phyloP scores from a whole-genome alignment of 805 yeast genomes.

The Isabelozyma rhagii region DNA sequence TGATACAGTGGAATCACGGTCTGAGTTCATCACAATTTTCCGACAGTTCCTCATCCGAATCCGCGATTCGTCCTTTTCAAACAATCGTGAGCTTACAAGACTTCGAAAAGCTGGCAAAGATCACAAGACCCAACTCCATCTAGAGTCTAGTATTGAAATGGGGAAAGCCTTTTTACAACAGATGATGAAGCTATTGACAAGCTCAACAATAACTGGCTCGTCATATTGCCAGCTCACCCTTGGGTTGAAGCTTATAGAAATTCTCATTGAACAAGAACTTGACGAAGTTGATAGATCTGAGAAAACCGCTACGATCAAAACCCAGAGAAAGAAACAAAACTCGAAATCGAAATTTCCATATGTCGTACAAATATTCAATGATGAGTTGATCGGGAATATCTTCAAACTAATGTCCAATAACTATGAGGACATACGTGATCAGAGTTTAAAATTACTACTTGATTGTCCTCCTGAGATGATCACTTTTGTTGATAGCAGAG shows the following conservation, averaged over 20 bases:
- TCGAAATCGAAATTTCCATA: background rate
- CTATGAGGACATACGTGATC: conserved; percentile 71
- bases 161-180: background rate
- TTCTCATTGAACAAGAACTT: conserved; percentile 6
- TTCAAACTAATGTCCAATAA: conserved; percentile 64
- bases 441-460: conserved; percentile 44
- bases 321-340: background rate
- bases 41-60: conserved; percentile 62
- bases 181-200: background rate
- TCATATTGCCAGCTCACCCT: conserved; percentile 38
- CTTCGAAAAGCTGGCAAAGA: conserved; percentile 27
- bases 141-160: background rate
- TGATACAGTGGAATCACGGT: conserved; percentile 63
- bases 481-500: background rate
- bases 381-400: conserved; percentile 43
- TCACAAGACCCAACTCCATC: background rate
- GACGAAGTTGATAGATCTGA: conserved; percentile 2
- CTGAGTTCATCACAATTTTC: conserved; percentile 59
- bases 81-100: conserved; percentile 46
- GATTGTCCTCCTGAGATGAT: conserved; percentile 30
- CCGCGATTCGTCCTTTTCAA: conserved; percentile 63
- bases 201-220: conserved; percentile 39
- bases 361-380: conserved; percentile 6
- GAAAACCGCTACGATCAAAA: background rate
- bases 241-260: conserved; percentile 12